Conservation (phyloP, 2,329 filamentous ascomycete genomes). For the Fusarium neocosmosporiellum region DNA sequence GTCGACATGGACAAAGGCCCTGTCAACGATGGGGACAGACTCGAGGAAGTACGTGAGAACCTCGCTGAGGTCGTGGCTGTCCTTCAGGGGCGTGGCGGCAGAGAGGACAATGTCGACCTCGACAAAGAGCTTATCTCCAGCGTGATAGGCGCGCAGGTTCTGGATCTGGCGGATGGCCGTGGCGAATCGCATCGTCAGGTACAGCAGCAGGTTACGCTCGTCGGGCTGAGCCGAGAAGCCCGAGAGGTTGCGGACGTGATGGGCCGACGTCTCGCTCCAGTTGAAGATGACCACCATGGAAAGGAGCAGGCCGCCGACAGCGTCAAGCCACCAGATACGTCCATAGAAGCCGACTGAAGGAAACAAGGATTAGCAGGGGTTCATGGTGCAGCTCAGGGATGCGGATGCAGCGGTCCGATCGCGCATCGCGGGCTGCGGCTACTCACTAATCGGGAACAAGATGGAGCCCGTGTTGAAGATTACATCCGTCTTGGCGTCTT, state of each 20-base stretch:
- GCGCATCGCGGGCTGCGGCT: background rate
- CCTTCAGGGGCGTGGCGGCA: constrained; percentile 77
- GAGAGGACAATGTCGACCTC: constrained; percentile 86
- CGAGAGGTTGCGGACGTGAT: constrained; percentile 84
- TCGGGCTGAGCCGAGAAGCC: constrained; percentile 83
- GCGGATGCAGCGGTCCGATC: background rate
- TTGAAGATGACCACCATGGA: constrained; percentile 83
- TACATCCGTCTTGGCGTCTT: constrained; percentile 75
- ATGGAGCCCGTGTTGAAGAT: constrained; percentile 93
- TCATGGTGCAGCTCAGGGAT: background rate
- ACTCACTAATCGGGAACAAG: constrained; percentile 78
- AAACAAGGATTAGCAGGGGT: constrained; percentile 25
- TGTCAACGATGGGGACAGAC: constrained; percentile 81
- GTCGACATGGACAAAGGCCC: constrained; percentile 76
- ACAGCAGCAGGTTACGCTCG: constrained; percentile 86
- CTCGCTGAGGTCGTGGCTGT: constrained; percentile 83
- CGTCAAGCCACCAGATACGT: constrained; percentile 86
- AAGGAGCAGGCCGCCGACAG: constrained; percentile 81
- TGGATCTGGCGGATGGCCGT: constrained; percentile 88
- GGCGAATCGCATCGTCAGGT: constrained; percentile 93
- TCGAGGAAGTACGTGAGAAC: constrained; percentile 86
- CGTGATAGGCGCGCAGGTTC: constrained; percentile 85
- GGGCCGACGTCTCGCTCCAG: constrained; percentile 78
- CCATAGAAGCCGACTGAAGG: constrained; percentile 74
- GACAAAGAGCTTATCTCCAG: constrained; percentile 86